Evolutionary conservation across 2,329 filamentous ascomycete genomes (phyloP).

Genomic region (Rutstroemia sp.): DNA sequence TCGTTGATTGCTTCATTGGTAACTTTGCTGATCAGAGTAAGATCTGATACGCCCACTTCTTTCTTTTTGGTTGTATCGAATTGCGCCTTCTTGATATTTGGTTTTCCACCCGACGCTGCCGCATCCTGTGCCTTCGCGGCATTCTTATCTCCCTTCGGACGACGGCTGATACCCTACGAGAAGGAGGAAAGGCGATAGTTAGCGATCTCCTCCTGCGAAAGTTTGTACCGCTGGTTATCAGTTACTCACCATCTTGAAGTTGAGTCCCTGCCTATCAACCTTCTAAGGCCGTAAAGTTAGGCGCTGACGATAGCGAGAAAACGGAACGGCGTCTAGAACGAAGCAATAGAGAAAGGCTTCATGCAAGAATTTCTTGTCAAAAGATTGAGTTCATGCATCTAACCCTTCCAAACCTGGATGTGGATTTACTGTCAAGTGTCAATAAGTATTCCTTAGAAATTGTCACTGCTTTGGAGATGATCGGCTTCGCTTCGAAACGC

Average conservation of each 20-base stretch:
- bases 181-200: neutral
- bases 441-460: constrained; percentile 5
- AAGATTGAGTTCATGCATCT: neutral
- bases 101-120: constrained; percentile 23
- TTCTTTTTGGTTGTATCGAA: constrained; percentile 98
- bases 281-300: constrained; percentile 9
- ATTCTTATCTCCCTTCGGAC: constrained; percentile 30
- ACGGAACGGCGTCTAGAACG: neutral
- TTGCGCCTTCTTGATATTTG: constrained; percentile 87
- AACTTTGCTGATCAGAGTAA: constrained; percentile 96
- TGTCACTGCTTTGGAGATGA: neutral
- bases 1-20: constrained; percentile 99
- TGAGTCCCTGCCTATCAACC: constrained; percentile 1
- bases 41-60: constrained; percentile 95
- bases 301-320: neutral
- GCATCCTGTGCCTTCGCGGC: constrained; percentile 21
- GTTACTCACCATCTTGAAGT: constrained; percentile 24
- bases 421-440: neutral
- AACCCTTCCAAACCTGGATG: neutral
- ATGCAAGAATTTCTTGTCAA: neutral
- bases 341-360: neutral
- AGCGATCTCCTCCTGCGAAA: constrained; percentile 3
- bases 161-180: constrained; percentile 29
- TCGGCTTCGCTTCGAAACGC: neutral
- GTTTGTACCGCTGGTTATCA: neutral